Conservation (phyloP, 257 asterid genomes). For the Voacanga thouarsii region DNA sequence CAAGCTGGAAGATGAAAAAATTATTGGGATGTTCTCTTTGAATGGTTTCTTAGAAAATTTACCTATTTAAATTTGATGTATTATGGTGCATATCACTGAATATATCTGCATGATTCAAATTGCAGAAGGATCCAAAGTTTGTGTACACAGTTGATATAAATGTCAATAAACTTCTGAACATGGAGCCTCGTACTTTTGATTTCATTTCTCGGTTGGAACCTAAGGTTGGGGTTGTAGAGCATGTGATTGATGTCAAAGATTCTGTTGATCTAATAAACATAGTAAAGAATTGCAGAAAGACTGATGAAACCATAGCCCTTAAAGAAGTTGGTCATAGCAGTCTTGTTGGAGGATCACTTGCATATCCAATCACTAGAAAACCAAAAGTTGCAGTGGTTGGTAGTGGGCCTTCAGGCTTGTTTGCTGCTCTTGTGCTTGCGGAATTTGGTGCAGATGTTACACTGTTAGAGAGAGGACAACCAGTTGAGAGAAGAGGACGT, state of each 20-base stretch:
- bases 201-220: slow-evolving; percentile 77
- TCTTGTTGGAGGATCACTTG: slow-evolving; percentile 24
- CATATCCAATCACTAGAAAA: slow-evolving; percentile 31
- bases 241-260: slow-evolving; percentile 35
- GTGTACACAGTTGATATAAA: slow-evolving; percentile 89
- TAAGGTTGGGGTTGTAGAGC: slow-evolving; percentile 64
- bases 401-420: slow-evolving; percentile 94
- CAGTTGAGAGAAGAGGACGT: slow-evolving; percentile 94
- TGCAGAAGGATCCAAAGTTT: slow-evolving; percentile 82
- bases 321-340: slow-evolving; percentile 26
- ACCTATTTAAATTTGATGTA: neutral
- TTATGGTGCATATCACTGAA: slow-evolving; percentile 8
- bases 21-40: neutral
- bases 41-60: neutral
- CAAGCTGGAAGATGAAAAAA: neutral
- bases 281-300: slow-evolving; percentile 35
- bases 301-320: slow-evolving; percentile 27
- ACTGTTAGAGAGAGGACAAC: slow-evolving; percentile 83
- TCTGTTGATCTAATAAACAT: slow-evolving; percentile 58
- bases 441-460: slow-evolving; percentile 96
- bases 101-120: slow-evolving; percentile 24
- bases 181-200: slow-evolving; percentile 80
- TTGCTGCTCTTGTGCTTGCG: slow-evolving; percentile 96
- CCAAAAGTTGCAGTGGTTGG: slow-evolving; percentile 86
- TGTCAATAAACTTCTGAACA: slow-evolving; percentile 50